phyloP scores from a whole-genome alignment of 129 eudicot species.

The Flaveria ramosissima region DNA sequence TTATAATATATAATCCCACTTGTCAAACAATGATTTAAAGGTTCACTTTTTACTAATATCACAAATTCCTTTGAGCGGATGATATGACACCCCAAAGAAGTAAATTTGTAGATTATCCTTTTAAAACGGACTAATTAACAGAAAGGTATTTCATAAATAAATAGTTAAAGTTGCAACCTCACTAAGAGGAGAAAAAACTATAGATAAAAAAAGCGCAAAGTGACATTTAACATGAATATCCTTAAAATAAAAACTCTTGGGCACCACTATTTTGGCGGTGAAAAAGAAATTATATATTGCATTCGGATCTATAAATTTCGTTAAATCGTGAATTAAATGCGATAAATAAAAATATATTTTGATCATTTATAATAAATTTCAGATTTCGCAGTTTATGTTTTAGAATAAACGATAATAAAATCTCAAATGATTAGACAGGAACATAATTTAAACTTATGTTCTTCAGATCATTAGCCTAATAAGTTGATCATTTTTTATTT shows the following conservation, averaged over 20 bases:
- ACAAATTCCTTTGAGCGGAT: slow-evolving; percentile 30
- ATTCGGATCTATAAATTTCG: neutral
- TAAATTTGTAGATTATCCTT: slow-evolving; percentile 37
- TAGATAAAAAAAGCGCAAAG: slow-evolving; percentile 17
- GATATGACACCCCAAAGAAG: slow-evolving; percentile 27
- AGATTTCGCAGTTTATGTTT: neutral
- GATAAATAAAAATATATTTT: too few relatives aligned
- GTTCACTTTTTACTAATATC: slow-evolving; percentile 3
- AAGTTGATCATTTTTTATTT: too few relatives aligned
- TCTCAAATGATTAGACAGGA: too few relatives aligned
- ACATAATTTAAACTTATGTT: too few relatives aligned
- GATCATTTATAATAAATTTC: neutral
- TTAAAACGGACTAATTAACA: slow-evolving; percentile 17
- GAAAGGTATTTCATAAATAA: slow-evolving; percentile 23
- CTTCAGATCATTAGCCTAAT: too few relatives aligned
- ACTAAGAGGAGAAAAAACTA: slow-evolving; percentile 14
- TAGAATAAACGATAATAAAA: neutral
- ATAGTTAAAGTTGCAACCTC: slow-evolving; percentile 36
- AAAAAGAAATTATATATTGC: slow-evolving; percentile 23
- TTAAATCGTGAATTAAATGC: too few relatives aligned
- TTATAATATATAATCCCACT: slow-evolving; percentile 20
- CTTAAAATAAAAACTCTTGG: slow-evolving; percentile 31
- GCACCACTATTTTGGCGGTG: slow-evolving; percentile 30
- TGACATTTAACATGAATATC: slow-evolving; percentile 37
- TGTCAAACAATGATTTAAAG: slow-evolving; percentile 28